Base-by-base conservation (phyloP, 2,329 filamentous ascomycete species). In the Trichoderma sp. region DNA sequence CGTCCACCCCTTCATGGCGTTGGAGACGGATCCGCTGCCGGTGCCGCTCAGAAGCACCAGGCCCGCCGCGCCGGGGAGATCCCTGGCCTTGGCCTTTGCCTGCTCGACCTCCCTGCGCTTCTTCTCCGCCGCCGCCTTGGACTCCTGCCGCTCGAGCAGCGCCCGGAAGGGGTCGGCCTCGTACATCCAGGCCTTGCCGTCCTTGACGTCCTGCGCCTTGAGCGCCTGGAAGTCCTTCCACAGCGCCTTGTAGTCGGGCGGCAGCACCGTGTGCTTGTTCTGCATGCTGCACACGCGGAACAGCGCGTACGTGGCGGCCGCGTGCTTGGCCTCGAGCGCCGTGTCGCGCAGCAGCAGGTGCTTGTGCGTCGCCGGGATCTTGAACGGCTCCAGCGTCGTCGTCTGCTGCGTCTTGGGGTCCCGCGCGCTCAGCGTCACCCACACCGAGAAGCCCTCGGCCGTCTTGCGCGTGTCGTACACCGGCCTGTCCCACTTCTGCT, bases 251-350 rank as follows among this genome's bases (percentile, higher is more conserved):
- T 97, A 96, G 66, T 90, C 91, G 0, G 95, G 95, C 26, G 95
- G 95, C 69, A 99, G 83, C 80, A 93, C 94, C 81, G 93, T 96
- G 74, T 97, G 92, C 72, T 97, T 87, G 74, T 98, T 98, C 78
- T 93, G 93, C 88, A 96, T 96, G 74, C 90, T 97, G 77, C 91
- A 94, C 3, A 98, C 91, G 57, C 95, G 86, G 74, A 95, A 98
- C 9, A 99, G 83, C 3, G 89, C 91, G 78, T 96, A 98, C 0
- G 93, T 92, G 4, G 95, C 95, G 9, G 93, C 93, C 69, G 96
- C 95, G 80, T 99, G 94, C 66, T 90, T 89, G 21, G 95, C 94
- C 80, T 99, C 95, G 10, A 98, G 83, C 1, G 93, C 88, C 5
- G 91, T 95, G 7, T 91, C 85, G 74, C 91, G 89, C 61, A 84